Percentiles rank a stretch among this genome's conserved stretches.
phyloP scores from a whole-genome alignment of 305 asterid genomes.

The Striga hermonthica region DNA sequence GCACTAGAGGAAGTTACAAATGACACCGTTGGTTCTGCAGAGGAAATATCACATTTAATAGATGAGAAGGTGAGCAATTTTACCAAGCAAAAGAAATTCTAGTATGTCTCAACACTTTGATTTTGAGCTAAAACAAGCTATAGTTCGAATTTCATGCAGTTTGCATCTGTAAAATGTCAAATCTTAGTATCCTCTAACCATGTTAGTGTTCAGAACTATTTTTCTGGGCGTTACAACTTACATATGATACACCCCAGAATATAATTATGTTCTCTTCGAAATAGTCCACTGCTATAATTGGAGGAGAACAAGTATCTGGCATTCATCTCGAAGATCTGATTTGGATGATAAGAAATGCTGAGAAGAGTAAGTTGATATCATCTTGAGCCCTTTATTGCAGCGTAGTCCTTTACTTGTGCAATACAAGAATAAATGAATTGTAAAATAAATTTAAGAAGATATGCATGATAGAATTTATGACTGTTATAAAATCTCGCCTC shows the following conservation, averaged over 20 bases:
- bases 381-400: conserved; percentile 27
- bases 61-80: conserved; percentile 34
- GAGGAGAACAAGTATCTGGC: conserved; percentile 47
- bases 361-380: conserved; percentile 57
- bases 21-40: conserved; percentile 32
- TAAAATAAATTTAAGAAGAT: neutral
- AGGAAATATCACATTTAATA: conserved; percentile 32
- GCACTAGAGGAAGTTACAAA: conserved; percentile 33
- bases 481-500: neutral
- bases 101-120: too few species aligned
- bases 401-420: neutral
- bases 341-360: conserved; percentile 87
- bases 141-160: conserved; percentile 7
- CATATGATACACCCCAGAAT: conserved; percentile 29
- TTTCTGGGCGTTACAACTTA: too few species aligned
- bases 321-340: conserved; percentile 61
- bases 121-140: too few species aligned
- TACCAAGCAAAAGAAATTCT: conserved; percentile 28
- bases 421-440: neutral
- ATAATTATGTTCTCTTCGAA: conserved; percentile 39
- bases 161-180: neutral
- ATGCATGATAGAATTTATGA: neutral
- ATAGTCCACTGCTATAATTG: conserved; percentile 58
- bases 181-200: conserved; percentile 8
- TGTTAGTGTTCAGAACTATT: neutral